Evolutionary conservation across 352 stramenopile species (phyloP), one percentile per base, ranked within the genome.

Genomic region (Phytophthora foliorum): DNA sequence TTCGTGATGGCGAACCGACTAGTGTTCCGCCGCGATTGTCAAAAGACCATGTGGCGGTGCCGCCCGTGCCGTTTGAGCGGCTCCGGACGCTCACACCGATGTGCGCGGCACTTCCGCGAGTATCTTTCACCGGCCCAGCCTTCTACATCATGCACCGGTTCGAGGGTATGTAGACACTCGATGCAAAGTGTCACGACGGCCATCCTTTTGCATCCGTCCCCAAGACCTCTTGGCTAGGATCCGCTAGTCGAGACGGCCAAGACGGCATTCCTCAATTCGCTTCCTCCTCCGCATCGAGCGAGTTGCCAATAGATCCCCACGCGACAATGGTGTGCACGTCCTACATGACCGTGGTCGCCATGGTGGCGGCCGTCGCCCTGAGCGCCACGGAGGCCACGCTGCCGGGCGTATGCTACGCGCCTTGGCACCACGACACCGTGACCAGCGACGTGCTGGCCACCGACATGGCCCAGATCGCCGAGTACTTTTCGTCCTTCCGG

Each of bases 401-500:
- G 27, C 17, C 50, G 21, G 81, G 85, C 48, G 54, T 84, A 4
- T 88, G 77, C 80, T 93, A 91, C 76, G 80, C 74, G 41, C 79
- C 85, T 54, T 91, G 85, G 82, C 79, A 85, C 75, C 72, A 86
- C 63, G 0, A 24, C 2, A 56, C 34, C 6, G 81, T 91, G 29
- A 77, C 49, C 2, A 10, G 63, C 19, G 72, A 82, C 11, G 48
- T 81, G 2, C 42, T 89, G 8, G 25, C 54, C 22, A 39, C 53
- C 6, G 78, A 89, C 54, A 63, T 89, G 9, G 17, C 53, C 10
- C 57, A 75, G 55, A 65, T 86, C 14, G 67, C 51, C 31, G 27
- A 81, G 71, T 73, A 80, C 65, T 94, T 93, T 69, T 69, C 69
- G 32, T 71, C 67, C 54, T 78, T 95, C 34, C 87, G 87, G 56